phyloP scores from a whole-genome alignment of 345 rosid genomes.

The Barbarea vulgaris region DNA sequence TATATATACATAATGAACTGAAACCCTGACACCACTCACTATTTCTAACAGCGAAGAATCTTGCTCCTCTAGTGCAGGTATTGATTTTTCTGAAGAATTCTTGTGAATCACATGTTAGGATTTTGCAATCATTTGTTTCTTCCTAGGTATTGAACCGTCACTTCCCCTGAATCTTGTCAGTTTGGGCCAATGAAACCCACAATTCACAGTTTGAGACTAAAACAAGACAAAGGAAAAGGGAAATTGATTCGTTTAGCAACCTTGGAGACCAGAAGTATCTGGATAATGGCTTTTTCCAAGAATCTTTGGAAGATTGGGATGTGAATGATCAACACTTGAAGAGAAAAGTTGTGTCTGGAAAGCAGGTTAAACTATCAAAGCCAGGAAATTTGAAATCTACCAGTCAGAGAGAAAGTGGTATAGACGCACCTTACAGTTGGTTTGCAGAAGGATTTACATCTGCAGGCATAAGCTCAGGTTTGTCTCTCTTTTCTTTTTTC shows the following conservation, averaged over 20 bases:
- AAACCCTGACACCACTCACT: slow-evolving; percentile 30
- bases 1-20: slow-evolving; percentile 2
- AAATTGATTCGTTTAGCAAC: slow-evolving; percentile 34
- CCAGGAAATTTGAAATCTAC: slow-evolving; percentile 39
- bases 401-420: slow-evolving; percentile 35
- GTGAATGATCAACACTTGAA: slow-evolving; percentile 29
- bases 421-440: slow-evolving; percentile 34
- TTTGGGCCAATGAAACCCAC: slow-evolving; percentile 44
- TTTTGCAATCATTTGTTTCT: slow-evolving; percentile 14
- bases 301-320: slow-evolving; percentile 38
- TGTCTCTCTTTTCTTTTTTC: slow-evolving; percentile 17
- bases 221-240: slow-evolving; percentile 41
- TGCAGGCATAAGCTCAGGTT: slow-evolving; percentile 39
- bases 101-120: slow-evolving; percentile 13
- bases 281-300: slow-evolving; percentile 31
- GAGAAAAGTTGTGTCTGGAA: slow-evolving; percentile 24
- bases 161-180: slow-evolving; percentile 41
- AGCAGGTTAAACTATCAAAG: slow-evolving; percentile 40
- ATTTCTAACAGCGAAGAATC: slow-evolving; percentile 78
- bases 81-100: slow-evolving; percentile 17
- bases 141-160: slow-evolving; percentile 15
- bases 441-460: slow-evolving; percentile 47
- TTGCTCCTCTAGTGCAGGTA: slow-evolving; percentile 87
- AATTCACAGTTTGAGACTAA: slow-evolving; percentile 36
- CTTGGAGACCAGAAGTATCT: slow-evolving; percentile 32